phyloP scores from a whole-genome alignment of 345 rosid genomes.

The Lepidium aucheri region DNA sequence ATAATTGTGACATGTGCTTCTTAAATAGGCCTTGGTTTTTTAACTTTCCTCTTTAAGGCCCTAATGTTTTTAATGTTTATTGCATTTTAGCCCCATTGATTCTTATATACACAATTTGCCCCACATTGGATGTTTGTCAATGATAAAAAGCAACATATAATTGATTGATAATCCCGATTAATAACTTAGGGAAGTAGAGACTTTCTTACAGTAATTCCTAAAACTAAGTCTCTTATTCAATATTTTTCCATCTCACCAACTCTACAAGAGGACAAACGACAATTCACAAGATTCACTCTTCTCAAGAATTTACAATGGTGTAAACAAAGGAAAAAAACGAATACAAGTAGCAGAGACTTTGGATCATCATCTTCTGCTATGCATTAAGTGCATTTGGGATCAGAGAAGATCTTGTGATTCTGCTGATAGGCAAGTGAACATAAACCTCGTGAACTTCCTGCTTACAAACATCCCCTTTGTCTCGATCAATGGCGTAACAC shows the following conservation, averaged over 20 bases:
- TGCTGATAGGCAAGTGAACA: conserved; percentile 58
- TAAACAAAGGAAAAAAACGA: not conserved
- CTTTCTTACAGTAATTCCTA: not conserved
- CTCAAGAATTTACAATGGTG: conserved; percentile 23
- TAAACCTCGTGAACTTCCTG: conserved; percentile 87
- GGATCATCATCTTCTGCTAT: conserved; percentile 19
- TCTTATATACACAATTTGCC: not conserved
- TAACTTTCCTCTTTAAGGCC: not conserved
- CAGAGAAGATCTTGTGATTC: conserved; percentile 41
- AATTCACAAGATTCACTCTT: conserved; percentile 6
- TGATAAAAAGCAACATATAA: not conserved
- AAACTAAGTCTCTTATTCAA: not conserved
- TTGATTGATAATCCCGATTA: not conserved
- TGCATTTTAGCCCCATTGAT: not conserved
- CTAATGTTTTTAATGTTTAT: not conserved
- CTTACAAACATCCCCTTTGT: conserved; percentile 79
- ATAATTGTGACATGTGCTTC: not conserved
- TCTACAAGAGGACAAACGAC: not conserved
- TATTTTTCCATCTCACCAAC: not conserved
- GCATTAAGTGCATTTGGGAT: conserved; percentile 32
- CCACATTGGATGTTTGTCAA: not conserved
- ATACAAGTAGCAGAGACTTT: conserved; percentile 3
- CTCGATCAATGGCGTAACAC: conserved; percentile 76
- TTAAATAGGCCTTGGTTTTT: not conserved
- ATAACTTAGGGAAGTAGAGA: not conserved